Percentiles rank a stretch among this genome's conserved stretches.
Evolutionary conservation across 371 early-diverging fungal genomes (phyloP).

Genomic region (Rhizopus microsporus): DNA sequence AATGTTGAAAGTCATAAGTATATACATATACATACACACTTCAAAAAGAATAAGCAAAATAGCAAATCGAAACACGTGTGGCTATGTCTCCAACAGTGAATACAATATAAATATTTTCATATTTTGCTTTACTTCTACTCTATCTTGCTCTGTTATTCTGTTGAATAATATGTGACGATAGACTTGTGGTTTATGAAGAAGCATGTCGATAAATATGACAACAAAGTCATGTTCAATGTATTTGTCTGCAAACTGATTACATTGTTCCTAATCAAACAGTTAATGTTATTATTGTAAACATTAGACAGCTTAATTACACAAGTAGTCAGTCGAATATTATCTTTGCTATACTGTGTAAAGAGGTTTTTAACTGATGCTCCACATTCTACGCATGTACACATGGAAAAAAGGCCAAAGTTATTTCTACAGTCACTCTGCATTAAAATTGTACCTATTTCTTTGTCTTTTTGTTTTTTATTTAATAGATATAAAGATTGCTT

Average conservation of each 20-base stretch:
- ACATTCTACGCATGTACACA: slow-evolving; percentile 87
- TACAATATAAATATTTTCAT: neutral
- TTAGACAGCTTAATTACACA: slow-evolving; percentile 55
- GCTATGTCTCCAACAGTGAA: slow-evolving; percentile 38
- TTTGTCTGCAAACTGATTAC: slow-evolving; percentile 89
- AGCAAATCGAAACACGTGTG: slow-evolving; percentile 75
- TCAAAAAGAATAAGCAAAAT: slow-evolving; percentile 86
- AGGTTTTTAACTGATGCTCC: slow-evolving; percentile 74
- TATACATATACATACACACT: slow-evolving; percentile 63
- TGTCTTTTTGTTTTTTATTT: no score
- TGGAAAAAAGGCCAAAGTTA: slow-evolving; percentile 17
- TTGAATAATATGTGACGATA: slow-evolving; percentile 92
- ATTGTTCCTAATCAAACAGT: slow-evolving; percentile 52
- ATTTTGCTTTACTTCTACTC: slow-evolving; percentile 47
- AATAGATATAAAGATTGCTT: no score
- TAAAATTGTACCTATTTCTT: no score
- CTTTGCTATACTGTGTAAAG: slow-evolving; percentile 87
- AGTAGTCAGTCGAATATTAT: slow-evolving; percentile 86
- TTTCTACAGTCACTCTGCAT: no score
- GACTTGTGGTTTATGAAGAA: slow-evolving; percentile 88
- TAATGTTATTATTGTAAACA: no score
- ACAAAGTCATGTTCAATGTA: slow-evolving; percentile 92
- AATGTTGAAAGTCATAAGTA: no score
- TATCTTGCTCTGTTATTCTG: slow-evolving; percentile 50
- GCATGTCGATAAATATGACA: slow-evolving; percentile 92